Evolutionary conservation across 306 rosid genomes (phyloP).

Genomic region (Abrus pulchellus): DNA sequence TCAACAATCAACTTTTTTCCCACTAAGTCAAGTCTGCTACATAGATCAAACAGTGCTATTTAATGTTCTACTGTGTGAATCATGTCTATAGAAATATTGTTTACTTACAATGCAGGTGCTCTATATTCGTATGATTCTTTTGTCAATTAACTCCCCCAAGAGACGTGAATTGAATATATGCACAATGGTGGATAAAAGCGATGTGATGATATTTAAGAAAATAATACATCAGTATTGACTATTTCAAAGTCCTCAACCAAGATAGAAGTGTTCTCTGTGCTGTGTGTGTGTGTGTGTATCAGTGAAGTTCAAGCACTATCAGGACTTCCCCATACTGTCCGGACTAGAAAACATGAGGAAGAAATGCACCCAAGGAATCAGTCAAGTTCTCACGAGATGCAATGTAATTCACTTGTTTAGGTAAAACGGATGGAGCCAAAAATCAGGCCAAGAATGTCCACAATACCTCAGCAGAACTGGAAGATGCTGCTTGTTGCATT

Average conservation of each 20-base stretch:
- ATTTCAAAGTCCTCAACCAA: slow-evolving; percentile 24
- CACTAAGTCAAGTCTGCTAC: not conserved
- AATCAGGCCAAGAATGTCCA: not conserved
- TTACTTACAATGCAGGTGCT: not conserved
- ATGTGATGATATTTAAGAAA: slow-evolving; percentile 14
- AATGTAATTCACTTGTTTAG: slow-evolving; percentile 12
- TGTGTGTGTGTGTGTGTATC: not conserved
- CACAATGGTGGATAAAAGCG: not conserved
- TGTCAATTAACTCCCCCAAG: slow-evolving; percentile 4
- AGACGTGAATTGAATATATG: not conserved
- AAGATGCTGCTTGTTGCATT: slow-evolving; percentile 74
- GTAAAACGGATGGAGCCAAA: slow-evolving; percentile 23
- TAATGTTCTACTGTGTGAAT: not conserved
- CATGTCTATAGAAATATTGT: not conserved
- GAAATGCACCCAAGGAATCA: not conserved
- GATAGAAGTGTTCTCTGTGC: not conserved
- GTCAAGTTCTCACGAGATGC: slow-evolving; percentile 15
- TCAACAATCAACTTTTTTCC: not conserved
- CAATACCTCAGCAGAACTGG: slow-evolving; percentile 75
- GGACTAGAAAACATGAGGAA: not conserved
- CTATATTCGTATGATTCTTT: slow-evolving; percentile 4
- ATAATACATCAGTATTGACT: slow-evolving; percentile 3
- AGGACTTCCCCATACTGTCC: not conserved
- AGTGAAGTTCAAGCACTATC: slow-evolving; percentile 23
- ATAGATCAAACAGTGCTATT: not conserved